Evolutionary conservation across 1,139 yeast species (phyloP).

Genomic region (Yamadazyma oceani): DNA sequence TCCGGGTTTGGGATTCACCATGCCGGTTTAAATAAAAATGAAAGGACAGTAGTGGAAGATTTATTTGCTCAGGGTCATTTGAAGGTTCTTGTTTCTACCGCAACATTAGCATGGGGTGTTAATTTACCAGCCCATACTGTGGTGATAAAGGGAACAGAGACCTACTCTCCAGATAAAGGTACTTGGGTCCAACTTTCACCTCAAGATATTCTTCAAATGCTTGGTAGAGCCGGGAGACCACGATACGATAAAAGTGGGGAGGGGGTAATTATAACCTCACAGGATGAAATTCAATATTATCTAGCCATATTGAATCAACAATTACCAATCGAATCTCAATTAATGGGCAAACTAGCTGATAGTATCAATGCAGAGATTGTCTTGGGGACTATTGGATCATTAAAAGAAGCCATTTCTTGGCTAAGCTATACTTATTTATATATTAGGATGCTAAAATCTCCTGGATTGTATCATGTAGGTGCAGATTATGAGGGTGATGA

Average conservation of each 20-base stretch:
- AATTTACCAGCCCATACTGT: constrained; percentile 68
- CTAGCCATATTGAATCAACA: constrained; percentile 87
- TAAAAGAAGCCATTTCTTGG: constrained; percentile 78
- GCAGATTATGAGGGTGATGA: constrained; percentile 58
- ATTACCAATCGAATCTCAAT: constrained; percentile 87
- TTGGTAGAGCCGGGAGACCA: constrained; percentile 98
- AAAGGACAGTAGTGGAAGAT: constrained; percentile 79
- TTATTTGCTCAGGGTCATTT: constrained; percentile 85
- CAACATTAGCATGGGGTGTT: constrained; percentile 99
- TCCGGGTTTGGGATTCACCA: constrained; percentile 90
- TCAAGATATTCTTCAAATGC: constrained; percentile 92
- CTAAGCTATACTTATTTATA: constrained; percentile 75
- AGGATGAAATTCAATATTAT: constrained; percentile 83
- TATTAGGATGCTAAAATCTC: constrained; percentile 76
- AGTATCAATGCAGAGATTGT: constrained; percentile 85
- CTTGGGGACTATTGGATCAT: constrained; percentile 59
- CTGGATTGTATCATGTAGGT: constrained; percentile 75
- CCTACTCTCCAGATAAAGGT: constrained; percentile 89
- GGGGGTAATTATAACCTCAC: constrained; percentile 89
- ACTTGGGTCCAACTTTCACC: constrained; percentile 87
- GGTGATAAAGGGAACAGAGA: constrained; percentile 88
- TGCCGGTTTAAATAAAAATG: constrained; percentile 80
- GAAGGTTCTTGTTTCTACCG: constrained; percentile 85
- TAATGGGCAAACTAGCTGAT: constrained; percentile 71
- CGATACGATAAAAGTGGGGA: constrained; percentile 90